A percentile compares a stretch with the other conserved stretches of the same genome.
Conservation (phyloP, 2,329 filamentous ascomycete genomes). For the Metarhizium robertsii region DNA sequence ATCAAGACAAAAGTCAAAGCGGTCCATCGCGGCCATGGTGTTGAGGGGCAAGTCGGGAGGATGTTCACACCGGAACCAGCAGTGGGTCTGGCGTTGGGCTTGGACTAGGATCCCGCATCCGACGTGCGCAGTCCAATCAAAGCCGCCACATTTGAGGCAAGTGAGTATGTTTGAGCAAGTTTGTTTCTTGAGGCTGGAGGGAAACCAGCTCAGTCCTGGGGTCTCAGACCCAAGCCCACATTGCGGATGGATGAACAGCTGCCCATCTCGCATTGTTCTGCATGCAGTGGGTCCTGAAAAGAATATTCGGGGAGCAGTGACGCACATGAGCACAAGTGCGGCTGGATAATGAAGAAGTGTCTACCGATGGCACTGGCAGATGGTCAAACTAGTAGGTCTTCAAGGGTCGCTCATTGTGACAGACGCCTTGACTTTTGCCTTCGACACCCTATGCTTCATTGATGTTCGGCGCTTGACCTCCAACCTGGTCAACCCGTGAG, state of each 20-base stretch:
- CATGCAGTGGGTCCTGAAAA: no score
- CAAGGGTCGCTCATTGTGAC: no score
- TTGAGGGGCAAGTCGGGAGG: background rate
- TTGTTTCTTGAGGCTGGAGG: constrained; percentile 11
- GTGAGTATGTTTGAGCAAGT: constrained; percentile 31
- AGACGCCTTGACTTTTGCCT: no score
- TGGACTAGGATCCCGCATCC: background rate
- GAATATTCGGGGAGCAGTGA: no score
- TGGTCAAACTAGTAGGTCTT: no score
- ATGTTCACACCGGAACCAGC: background rate
- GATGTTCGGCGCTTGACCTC: background rate
- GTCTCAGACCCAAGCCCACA: background rate
- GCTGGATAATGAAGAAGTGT: no score
- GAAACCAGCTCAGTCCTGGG: background rate
- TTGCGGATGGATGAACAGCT: no score
- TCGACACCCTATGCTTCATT: no score
- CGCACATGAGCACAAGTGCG: no score
- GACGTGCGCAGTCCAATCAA: constrained; percentile 8
- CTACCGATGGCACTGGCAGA: no score
- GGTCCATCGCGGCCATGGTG: background rate
- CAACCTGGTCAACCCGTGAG: constrained; percentile 3
- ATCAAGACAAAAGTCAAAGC: background rate
- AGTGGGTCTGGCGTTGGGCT: background rate
- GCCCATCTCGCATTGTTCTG: no score
- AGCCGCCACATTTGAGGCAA: background rate